Conservation (phyloP, 2,329 filamentous ascomycete species). For the Thelonectria discophora region DNA sequence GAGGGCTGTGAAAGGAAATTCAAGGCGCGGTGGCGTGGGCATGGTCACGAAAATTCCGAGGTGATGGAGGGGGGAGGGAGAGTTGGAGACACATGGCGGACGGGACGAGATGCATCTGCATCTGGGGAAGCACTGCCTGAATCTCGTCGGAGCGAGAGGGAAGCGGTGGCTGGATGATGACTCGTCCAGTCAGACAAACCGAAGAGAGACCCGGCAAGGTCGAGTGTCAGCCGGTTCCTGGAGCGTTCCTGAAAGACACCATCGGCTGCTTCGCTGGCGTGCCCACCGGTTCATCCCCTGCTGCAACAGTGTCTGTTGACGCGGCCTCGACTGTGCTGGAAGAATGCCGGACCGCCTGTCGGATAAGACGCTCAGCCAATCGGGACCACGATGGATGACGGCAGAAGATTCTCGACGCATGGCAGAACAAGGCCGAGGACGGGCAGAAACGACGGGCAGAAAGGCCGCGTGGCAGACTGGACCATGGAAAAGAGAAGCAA, state of each 20-base stretch:
- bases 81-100: background rate
- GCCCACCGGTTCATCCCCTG: conserved; percentile 9
- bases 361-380: conserved; percentile 9
- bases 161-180: conserved; percentile 7
- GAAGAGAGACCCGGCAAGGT: background rate
- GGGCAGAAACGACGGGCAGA: conserved; percentile 24
- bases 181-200: conserved; percentile 17
- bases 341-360: conserved; percentile 7
- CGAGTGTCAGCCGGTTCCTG: background rate
- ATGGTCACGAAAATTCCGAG: conserved; percentile 12
- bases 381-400: background rate
- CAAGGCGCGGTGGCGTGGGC: conserved; percentile 11
- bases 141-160: conserved; percentile 1
- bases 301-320: background rate
- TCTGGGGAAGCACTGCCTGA: background rate
- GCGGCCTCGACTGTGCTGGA: conserved; percentile 5
- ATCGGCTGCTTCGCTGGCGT: conserved; percentile 5
- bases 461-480: conserved; percentile 30
- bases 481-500: conserved; percentile 14
- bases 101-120: background rate
- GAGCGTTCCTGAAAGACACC: conserved; percentile 15
- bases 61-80: background rate
- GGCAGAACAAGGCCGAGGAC: background rate
- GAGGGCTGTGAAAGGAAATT: conserved; percentile 3
- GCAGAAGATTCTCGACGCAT: conserved; percentile 6